These are phyloP conservation scores for Globisporangium apiculatum DNA, from an alignment of 352 stramenopile species.

Conservation along the genomic window DNA sequence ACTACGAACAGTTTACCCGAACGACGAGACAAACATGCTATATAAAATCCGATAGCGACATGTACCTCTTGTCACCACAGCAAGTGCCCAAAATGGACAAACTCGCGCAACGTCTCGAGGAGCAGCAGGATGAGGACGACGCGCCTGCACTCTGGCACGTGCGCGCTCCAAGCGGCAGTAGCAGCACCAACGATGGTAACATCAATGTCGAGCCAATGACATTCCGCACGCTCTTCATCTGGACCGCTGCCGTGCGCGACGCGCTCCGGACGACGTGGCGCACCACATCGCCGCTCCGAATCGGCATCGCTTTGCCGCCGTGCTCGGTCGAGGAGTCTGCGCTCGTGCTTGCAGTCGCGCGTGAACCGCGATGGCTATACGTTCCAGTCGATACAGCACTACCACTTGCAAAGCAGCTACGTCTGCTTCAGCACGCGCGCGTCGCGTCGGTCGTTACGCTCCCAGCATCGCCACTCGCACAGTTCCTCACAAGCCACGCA, in stretches of 20 bases:
- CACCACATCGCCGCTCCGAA: conserved; percentile 1
- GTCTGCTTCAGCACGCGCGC: conserved; percentile 16
- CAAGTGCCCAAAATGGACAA: neutral
- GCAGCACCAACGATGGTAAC: neutral
- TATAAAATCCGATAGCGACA: too few relatives aligned
- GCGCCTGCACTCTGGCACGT: neutral
- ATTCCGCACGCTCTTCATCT: neutral
- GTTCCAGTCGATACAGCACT: conserved; percentile 36
- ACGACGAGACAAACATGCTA: too few relatives aligned
- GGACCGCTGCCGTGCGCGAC: neutral
- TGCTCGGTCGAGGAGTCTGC: conserved; percentile 47
- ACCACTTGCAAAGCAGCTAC: conserved; percentile 20
- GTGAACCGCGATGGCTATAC: conserved; percentile 28
- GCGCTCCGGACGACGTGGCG: neutral
- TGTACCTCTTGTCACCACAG: neutral
- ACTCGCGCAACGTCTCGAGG: neutral
- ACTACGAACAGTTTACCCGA: too few relatives aligned
- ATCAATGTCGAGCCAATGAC: neutral
- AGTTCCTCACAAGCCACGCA: conserved; percentile 9
- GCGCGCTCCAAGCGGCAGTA: neutral
- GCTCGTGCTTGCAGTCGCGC: conserved; percentile 25
- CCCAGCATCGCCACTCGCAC: conserved; percentile 12
- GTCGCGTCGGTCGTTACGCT: conserved; percentile 28
- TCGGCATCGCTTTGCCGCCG: conserved; percentile 33
- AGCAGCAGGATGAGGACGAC: neutral